These are phyloP conservation scores for Piromyces finnis DNA, from an alignment of 192 early-diverging fungal genomes.

Conservation along the genomic window DNA sequence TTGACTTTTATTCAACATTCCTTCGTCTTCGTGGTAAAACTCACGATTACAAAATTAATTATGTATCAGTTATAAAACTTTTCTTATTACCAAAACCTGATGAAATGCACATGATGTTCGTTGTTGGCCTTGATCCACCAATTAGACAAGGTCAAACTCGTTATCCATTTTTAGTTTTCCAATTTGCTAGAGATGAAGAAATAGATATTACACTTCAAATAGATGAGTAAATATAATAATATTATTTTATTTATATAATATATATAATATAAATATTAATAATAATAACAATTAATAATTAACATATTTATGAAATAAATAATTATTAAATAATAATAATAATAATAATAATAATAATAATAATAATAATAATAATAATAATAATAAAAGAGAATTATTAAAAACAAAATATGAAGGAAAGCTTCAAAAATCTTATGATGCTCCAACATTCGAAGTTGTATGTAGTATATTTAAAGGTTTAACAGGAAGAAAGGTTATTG, in stretches of 20 bases:
- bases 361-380: constrained; percentile 1
- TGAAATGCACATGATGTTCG: constrained; percentile 78
- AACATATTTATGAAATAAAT: too few relatives aligned
- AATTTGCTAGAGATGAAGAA: constrained; percentile 88
- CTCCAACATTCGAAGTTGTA: constrained; percentile 67
- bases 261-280: background rate
- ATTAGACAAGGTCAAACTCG: constrained; percentile 90
- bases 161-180: constrained; percentile 88
- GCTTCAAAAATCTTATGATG: constrained; percentile 70
- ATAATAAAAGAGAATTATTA: constrained; percentile 30
- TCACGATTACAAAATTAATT: constrained; percentile 93
- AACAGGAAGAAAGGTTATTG: constrained; percentile 27
- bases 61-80: constrained; percentile 61
- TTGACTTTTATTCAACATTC: constrained; percentile 80
- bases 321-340: too few relatives aligned
- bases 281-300: constrained; percentile 4
- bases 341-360: background rate
- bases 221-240: constrained; percentile 23
- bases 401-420: constrained; percentile 50
- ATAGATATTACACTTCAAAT: constrained; percentile 63
- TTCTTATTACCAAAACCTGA: constrained; percentile 87
- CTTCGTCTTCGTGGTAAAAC: constrained; percentile 91
- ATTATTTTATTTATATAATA: background rate
- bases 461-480: constrained; percentile 70
- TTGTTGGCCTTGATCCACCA: constrained; percentile 88